Evolutionary conservation across 1,139 yeast species (phyloP).

Genomic region (Hansenula sp.): DNA sequence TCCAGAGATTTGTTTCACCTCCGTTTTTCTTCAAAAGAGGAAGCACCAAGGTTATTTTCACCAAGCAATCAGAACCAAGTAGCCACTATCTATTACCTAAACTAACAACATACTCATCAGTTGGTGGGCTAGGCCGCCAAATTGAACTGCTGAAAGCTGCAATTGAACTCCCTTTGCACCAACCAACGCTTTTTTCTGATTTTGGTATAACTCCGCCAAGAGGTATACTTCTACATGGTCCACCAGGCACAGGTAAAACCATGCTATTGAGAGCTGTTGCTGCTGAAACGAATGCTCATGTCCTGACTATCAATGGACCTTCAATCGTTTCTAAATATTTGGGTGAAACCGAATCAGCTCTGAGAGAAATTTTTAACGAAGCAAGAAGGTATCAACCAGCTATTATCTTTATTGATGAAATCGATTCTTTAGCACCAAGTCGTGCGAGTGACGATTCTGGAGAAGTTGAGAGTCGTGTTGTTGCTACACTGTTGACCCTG

Average conservation of each 20-base stretch:
- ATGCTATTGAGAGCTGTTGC: conserved; percentile 84
- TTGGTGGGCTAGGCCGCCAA: conserved; percentile 79
- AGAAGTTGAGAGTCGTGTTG: conserved; percentile 84
- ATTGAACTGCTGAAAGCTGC: conserved; percentile 60
- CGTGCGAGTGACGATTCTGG: conserved; percentile 82
- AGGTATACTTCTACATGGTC: conserved; percentile 88
- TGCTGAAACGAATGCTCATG: conserved; percentile 67
- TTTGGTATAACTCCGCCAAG: conserved; percentile 92
- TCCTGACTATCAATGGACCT: conserved; percentile 84
- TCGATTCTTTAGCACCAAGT: conserved; percentile 86
- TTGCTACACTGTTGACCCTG: conserved; percentile 80
- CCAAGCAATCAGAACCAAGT: conserved; percentile 20
- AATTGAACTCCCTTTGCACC: conserved; percentile 75
- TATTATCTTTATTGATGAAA: conserved; percentile 84
- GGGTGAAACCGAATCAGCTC: conserved; percentile 88
- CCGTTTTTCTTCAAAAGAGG: conserved; percentile 41
- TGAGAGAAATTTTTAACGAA: conserved; percentile 79
- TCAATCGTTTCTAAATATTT: conserved; percentile 87
- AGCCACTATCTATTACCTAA: conserved; percentile 35
- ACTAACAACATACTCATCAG: conserved; percentile 41
- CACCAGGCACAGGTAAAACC: conserved; percentile 97
- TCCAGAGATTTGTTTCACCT: conserved; percentile 37
- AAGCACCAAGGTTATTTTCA: conserved; percentile 28
- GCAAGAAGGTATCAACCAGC: conserved; percentile 85
- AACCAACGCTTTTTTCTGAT: conserved; percentile 71